Percentiles rank a stretch among this genome's conserved stretches.
These are phyloP conservation scores for Dactylis glomerata DNA, from an alignment of 176 grass and related monocot species.

Conservation along the genomic window DNA sequence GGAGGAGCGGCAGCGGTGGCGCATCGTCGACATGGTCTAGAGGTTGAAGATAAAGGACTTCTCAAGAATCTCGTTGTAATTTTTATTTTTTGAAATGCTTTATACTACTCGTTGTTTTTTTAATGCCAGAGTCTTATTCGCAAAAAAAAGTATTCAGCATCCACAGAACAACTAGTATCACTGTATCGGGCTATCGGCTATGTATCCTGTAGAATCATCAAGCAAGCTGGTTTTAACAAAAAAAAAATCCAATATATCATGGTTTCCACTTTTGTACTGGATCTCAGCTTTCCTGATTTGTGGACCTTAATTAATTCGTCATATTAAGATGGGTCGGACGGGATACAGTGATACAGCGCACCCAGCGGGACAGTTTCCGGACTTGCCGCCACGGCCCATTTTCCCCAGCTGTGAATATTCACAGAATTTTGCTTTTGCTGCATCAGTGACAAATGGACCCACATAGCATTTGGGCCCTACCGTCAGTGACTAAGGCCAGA, in stretches of 20 bases:
- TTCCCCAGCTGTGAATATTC: not conserved
- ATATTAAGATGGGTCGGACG: not conserved
- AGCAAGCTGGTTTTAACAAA: not conserved
- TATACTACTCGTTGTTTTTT: no score
- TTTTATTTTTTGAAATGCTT: no score
- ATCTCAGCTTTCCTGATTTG: not conserved
- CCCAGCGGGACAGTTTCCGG: not conserved
- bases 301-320: not conserved
- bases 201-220: not conserved
- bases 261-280: no score
- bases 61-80: no score
- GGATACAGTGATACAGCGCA: not conserved
- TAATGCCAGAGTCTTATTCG: no score
- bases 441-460: not conserved
- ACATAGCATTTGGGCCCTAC: rapidly evolving
- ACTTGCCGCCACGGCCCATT: not conserved
- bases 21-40: no score
- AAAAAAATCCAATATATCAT: not conserved
- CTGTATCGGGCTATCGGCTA: no score
- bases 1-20: no score
- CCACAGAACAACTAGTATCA: not conserved
- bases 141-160: no score
- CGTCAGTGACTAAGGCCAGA: not conserved
- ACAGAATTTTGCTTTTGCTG: no score
- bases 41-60: no score